phyloP scores from a whole-genome alignment of 345 rosid species.

The Populus nigra region DNA sequence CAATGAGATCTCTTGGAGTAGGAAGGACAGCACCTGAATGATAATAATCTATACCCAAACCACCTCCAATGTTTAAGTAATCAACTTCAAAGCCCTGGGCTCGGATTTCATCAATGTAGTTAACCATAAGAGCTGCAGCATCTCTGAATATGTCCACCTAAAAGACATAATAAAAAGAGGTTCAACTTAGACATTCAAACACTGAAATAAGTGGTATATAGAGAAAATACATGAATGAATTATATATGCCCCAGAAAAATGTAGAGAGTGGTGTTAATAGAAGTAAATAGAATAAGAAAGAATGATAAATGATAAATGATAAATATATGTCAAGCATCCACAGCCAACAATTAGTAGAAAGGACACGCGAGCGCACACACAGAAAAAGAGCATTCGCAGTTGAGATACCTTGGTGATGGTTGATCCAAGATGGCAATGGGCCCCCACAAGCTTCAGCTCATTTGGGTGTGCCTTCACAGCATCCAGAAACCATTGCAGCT shows the following conservation, averaged over 20 bases:
- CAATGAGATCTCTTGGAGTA: conserved; percentile 84
- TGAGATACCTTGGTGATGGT: conserved; percentile 83
- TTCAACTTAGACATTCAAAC: not conserved
- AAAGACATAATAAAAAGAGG: conserved; percentile 11
- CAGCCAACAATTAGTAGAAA: not conserved
- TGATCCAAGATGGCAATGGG: conserved; percentile 97
- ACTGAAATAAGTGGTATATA: not conserved
- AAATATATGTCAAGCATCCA: not conserved
- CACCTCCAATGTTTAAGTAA: conserved; percentile 95
- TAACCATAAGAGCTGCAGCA: conserved; percentile 88
- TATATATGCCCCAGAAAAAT: not conserved
- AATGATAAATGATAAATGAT: too few species aligned
- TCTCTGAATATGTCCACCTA: conserved; percentile 97
- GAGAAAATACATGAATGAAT: not conserved
- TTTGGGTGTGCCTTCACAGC: conserved; percentile 80
- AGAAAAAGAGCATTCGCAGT: not conserved
- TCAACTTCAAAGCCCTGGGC: conserved; percentile 85
- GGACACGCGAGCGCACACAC: not conserved
- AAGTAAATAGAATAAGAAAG: not conserved
- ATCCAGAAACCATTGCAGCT: conserved; percentile 97
- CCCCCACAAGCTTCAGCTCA: conserved; percentile 93
- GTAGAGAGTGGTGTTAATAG: not conserved
- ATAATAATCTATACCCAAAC: conserved; percentile 92
- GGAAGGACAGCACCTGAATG: conserved; percentile 88
- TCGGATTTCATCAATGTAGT: conserved; percentile 80